A percentile compares a stretch with the other conserved stretches of the same genome.
Conservation (phyloP, 2,329 filamentous ascomycete species). For the Alternaria sp. region DNA sequence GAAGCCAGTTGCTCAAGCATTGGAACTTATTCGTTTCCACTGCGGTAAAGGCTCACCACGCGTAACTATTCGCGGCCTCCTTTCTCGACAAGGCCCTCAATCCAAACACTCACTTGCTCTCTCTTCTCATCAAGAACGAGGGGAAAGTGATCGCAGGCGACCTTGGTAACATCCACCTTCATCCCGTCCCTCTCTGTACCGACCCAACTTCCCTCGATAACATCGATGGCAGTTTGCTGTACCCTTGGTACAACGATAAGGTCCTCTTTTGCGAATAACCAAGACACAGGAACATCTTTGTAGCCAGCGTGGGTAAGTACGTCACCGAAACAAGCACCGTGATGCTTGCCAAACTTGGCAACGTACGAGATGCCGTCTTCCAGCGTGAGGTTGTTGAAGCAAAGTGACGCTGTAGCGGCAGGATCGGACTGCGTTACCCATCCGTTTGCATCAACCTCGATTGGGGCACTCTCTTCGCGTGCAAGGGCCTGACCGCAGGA, state of each 20-base stretch:
- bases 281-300: constrained; percentile 50
- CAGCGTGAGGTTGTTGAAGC: constrained; percentile 24
- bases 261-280: constrained; percentile 50
- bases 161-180: constrained; percentile 49
- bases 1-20: not conserved
- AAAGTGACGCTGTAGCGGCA: constrained; percentile 4
- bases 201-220: constrained; percentile 43
- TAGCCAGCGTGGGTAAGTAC: constrained; percentile 50
- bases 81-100: constrained; percentile 22
- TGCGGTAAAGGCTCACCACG: not conserved
- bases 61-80: not conserved
- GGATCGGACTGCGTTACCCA: constrained; percentile 20
- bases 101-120: constrained; percentile 35
- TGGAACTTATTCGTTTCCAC: not conserved
- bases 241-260: constrained; percentile 33
- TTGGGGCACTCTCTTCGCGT: not conserved
- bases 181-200: constrained; percentile 34
- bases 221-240: constrained; percentile 45
- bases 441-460: constrained; percentile 18
- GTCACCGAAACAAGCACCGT: constrained; percentile 41
- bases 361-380: constrained; percentile 21
- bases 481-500: constrained; percentile 2
- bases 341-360: constrained; percentile 38
- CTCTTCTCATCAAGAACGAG: constrained; percentile 27
- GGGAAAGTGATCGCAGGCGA: constrained; percentile 47